phyloP scores from a whole-genome alignment of 2,329 filamentous ascomycete species.

The Talaromyces amestolkiae region DNA sequence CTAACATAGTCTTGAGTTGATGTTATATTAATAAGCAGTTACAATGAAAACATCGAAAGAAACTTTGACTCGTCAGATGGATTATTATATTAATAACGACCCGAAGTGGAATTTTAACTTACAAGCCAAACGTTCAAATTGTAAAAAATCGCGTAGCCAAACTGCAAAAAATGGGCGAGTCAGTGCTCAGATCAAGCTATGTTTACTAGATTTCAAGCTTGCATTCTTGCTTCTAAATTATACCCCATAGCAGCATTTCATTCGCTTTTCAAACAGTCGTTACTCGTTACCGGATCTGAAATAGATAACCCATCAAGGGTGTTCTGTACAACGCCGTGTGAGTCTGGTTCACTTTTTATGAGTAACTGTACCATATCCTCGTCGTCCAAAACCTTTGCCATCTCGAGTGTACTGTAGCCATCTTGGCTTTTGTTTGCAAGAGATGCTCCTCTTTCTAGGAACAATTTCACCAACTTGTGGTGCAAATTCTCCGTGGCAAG shows the following conservation, averaged over 20 bases:
- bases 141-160: not conserved
- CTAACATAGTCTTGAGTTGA: not conserved
- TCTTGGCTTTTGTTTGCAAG: conserved; percentile 27
- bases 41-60: not conserved
- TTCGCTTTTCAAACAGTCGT: not conserved
- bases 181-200: not conserved
- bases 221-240: not conserved
- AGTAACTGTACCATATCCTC: not conserved
- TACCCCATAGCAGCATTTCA: not conserved
- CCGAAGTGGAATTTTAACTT: not conserved
- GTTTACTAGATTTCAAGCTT: not conserved
- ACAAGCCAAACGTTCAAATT: not conserved
- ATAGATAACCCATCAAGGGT: not conserved
- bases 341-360: not conserved
- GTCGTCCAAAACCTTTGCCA: not conserved
- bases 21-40: not conserved
- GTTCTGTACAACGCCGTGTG: not conserved
- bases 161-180: not conserved
- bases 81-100: not conserved
- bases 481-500: not conserved
- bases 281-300: not conserved
- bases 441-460: conserved; percentile 30
- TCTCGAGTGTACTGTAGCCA: not conserved
- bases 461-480: not conserved
- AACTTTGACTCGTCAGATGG: not conserved